These are phyloP conservation scores for Sporothrix luriei DNA, from an alignment of 2,329 filamentous ascomycete genomes.

Conservation along the genomic window DNA sequence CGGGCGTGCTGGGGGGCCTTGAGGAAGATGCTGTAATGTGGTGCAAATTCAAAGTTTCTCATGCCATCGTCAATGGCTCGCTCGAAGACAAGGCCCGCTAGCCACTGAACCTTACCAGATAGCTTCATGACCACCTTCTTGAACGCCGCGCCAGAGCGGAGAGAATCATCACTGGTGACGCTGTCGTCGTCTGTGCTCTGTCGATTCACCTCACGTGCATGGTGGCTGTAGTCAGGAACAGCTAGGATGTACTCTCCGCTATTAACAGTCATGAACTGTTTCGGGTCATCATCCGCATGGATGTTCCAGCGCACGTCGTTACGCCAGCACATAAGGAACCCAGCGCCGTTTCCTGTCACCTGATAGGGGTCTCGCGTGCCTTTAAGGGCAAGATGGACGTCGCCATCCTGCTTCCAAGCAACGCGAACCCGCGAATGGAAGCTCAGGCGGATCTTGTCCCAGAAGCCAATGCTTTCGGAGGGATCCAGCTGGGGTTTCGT, in stretches of 20 bases:
- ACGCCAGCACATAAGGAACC: conserved; percentile 98
- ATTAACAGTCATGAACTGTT: conserved; percentile 91
- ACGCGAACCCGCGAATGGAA: conserved; percentile 91
- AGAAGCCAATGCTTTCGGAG: conserved; percentile 93
- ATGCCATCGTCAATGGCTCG: conserved; percentile 71
- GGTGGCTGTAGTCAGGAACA: conserved; percentile 87
- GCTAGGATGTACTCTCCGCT: conserved; percentile 95
- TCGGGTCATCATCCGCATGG: conserved; percentile 81
- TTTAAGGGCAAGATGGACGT: conserved; percentile 91
- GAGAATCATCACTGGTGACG: conserved; percentile 63
- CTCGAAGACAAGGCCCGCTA: conserved; percentile 90
- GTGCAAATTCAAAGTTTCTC: conserved; percentile 84
- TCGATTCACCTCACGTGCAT: conserved; percentile 69
- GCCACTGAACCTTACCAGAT: conserved; percentile 92
- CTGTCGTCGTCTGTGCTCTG: conserved; percentile 59
- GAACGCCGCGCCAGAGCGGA: conserved; percentile 78
- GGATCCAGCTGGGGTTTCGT: conserved; percentile 93
- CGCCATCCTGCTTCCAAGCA: conserved; percentile 92
- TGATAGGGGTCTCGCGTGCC: conserved; percentile 90
- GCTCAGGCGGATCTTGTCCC: conserved; percentile 94
- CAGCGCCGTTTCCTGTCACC: conserved; percentile 88
- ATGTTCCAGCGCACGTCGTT: conserved; percentile 89
- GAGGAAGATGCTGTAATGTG: conserved; percentile 88
- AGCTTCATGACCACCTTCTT: conserved; percentile 99
- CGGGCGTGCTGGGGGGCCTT: conserved; percentile 77